phyloP scores from a whole-genome alignment of 1,139 yeast genomes.

The Candida sp. region DNA sequence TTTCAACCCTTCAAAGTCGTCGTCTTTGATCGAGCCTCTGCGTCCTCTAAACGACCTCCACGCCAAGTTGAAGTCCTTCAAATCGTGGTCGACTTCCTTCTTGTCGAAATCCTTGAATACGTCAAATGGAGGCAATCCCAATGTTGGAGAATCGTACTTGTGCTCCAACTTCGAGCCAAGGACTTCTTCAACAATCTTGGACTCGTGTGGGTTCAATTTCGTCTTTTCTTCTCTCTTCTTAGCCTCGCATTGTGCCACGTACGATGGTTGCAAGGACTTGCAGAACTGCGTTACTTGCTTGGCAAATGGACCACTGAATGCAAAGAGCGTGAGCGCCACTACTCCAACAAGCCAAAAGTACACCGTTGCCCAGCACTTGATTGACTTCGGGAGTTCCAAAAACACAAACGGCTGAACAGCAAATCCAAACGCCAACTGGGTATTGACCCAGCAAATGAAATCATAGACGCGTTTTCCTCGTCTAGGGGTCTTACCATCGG shows the following conservation, averaged over 20 bases:
- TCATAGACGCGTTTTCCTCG: conserved; percentile 71
- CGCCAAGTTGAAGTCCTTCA: conserved; percentile 37
- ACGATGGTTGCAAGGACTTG: conserved; percentile 22
- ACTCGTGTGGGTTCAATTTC: conserved; percentile 24
- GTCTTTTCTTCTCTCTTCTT: conserved; percentile 4
- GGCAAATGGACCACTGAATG: conserved; percentile 75
- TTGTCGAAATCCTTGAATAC: conserved; percentile 36
- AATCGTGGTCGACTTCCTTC: conserved; percentile 40
- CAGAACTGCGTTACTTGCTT: conserved; percentile 42
- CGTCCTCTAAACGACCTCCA: conserved; percentile 41
- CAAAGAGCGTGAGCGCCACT: conserved; percentile 53
- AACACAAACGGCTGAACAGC: conserved; percentile 84
- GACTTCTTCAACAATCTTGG: conserved; percentile 22
- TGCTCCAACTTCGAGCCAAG: conserved; percentile 31
- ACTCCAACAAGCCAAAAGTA: conserved; percentile 53
- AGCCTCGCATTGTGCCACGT: conserved; percentile 23
- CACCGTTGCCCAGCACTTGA: conserved; percentile 74
- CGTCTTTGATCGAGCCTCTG: conserved; percentile 31
- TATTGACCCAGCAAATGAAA: conserved; percentile 62
- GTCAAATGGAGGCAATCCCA: conserved; percentile 50
- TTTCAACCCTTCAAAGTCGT: conserved; percentile 55
- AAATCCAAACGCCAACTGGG: conserved; percentile 84
- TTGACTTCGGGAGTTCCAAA: conserved; percentile 65
- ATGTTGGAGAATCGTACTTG: conserved; percentile 35
- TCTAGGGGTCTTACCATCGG: conserved; percentile 69